Evolutionary conservation across 345 rosid species (phyloP).

Genomic region (Balakata baccata): DNA sequence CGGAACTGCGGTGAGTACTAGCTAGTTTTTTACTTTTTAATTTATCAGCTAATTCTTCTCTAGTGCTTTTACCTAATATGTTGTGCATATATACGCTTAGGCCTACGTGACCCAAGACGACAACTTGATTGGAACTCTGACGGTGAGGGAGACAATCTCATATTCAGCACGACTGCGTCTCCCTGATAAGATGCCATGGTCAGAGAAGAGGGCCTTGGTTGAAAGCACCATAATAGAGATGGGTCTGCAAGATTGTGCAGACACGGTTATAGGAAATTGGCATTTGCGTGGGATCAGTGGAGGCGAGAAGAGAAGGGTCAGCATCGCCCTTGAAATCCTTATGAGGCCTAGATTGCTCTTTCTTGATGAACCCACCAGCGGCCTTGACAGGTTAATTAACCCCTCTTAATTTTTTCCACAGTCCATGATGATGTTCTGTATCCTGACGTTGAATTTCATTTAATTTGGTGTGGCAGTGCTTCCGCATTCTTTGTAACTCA

Average conservation of each 20-base stretch:
- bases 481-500: conserved; percentile 96
- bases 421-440: too few relatives aligned
- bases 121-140: conserved; percentile 85
- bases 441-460: background rate
- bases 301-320: conserved; percentile 87
- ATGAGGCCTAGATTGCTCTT: conserved; percentile 92
- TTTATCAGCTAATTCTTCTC: background rate
- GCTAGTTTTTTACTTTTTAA: background rate
- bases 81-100: conserved; percentile 23
- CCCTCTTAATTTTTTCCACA: background rate
- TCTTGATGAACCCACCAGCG: conserved; percentile 96
- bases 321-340: conserved; percentile 91
- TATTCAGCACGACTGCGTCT: conserved; percentile 87
- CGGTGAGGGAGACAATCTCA: conserved; percentile 85
- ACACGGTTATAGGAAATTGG: conserved; percentile 93
- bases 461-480: conserved; percentile 48
- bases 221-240: conserved; percentile 86
- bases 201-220: conserved; percentile 71
- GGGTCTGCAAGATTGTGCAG: conserved; percentile 97
- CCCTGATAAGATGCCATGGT: conserved; percentile 81
- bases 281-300: conserved; percentile 92
- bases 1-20: conserved; percentile 77
- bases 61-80: background rate
- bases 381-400: conserved; percentile 71
- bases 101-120: conserved; percentile 99